Base-by-base conservation (phyloP, 1,284 basidiomycete species). In the Rhizoctonia solani region DNA sequence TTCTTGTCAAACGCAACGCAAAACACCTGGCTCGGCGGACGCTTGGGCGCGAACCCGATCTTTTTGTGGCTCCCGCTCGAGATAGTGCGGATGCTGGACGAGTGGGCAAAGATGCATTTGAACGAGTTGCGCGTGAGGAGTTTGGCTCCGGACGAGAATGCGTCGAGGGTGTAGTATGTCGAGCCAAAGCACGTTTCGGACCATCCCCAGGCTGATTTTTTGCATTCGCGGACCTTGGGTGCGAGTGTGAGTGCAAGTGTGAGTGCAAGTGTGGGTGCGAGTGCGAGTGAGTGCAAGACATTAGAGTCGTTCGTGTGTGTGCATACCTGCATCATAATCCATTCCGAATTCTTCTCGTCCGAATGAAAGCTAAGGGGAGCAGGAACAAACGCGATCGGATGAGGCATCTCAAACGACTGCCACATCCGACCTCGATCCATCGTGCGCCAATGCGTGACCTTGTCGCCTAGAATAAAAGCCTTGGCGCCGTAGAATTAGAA, bases 91-190 rank as follows among this genome's bases (percentile, higher is more conserved):
- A 63, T 41, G 32, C 32, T 50, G 19, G 46, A 50, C 46, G 58
- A 63, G 42, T 63, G 58, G 32, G 94, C 94, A 74, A 95, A 98
- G 71, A 89, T 83, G 76, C 95, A 98, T 14, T 84, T 81, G 0
- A 86, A 81, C 0, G 89, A 90, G 70, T 93, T 87, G 1, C 77
- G 74, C 19, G 93, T 80, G 34, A 98, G 82, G 2, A 81, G 74
- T 59, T 84, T 74, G 0, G 88, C 79, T 0, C 81, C 74, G 46
- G 85, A 82, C 46, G 82, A 78, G 79, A 98, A 97, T 0, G 86
- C 89, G 68, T 94, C 87, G 69, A 82, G 87, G 13, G 94, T 96
- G 78, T 93, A 92, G 75, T 85, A 97, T 4, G 93, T 93, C 87
- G 34, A 4, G 14, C 46, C 34, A 14, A 19, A 6, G 34, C 58